Evolutionary conservation across 2,329 filamentous ascomycete species (phyloP), one percentile per base, ranked within the genome.

Genomic region (Monilinia fructigena): DNA sequence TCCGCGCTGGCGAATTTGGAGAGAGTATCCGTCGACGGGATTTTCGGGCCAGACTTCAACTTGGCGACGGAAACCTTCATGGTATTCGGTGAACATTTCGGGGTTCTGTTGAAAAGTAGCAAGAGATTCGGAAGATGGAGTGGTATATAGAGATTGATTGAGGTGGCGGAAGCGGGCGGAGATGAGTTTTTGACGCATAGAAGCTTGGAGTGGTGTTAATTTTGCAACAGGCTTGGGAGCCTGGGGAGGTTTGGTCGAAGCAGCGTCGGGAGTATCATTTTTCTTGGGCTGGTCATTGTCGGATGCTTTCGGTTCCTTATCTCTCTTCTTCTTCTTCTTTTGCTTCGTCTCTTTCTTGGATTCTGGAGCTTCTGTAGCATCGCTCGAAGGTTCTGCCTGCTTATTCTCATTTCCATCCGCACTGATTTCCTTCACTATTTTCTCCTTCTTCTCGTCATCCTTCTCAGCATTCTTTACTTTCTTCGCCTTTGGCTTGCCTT

Each of bases 31-130:
- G 77, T 97, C 91, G 56, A 99, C 92, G 0, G 95, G 95, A 79
- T 99, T 99, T 75, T 94, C 91, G 10, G 95, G 95, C 95, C 95
- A 99, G 2, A 93, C 90, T 75, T 92, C 89, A 67, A 98, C 95
- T 80, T 99, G 95, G 63, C 93, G 91, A 1, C 93, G 90, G 83
- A 99, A 99, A 45, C 95, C 95, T 68, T 93, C 89, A 80, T 99
- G 95, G 79, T 99, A 99, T 79, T 98, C 93, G 72, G 87, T 84
- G 80, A 98, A 99, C 84, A 98, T 93, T 76, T 96, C 92, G 0
- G 95, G 95, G 60, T 91, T 92, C 45, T 90, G 83, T 62, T 86
- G 82, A 81, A 99, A 98, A 31, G 98, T 86, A 61, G 84, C 80
- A 72, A 95, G 87, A n/a, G 95, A 91, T 71, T 95, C 88, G 47